Conservation (phyloP, 257 asterid species). For the Solanum appendiculatum region DNA sequence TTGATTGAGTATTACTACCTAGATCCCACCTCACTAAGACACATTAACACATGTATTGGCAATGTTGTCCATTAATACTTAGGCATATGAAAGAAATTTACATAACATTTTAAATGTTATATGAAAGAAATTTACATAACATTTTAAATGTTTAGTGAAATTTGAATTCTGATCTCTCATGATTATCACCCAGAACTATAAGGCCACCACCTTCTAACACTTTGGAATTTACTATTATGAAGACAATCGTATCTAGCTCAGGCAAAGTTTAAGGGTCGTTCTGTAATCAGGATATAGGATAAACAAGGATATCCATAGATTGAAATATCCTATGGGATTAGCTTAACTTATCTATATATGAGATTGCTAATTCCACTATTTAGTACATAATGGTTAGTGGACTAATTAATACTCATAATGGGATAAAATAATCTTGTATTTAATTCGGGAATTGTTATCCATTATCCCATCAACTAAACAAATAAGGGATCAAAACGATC, state of each 20-base stretch:
- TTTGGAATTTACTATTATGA: background rate
- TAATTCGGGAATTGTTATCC: background rate
- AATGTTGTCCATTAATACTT: background rate
- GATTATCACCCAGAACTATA: too few species aligned
- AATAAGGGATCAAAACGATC: background rate
- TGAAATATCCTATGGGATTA: background rate
- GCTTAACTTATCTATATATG: background rate
- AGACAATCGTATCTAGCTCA: background rate
- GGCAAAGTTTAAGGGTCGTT: too few species aligned
- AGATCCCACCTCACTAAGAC: background rate
- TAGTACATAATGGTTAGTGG: background rate
- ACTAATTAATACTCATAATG: background rate
- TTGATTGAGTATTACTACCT: background rate
- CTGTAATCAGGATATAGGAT: too few species aligned
- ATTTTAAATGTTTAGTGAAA: too few species aligned
- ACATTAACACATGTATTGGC: background rate
- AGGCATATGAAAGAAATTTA: background rate
- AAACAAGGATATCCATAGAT: background rate
- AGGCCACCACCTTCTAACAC: too few species aligned
- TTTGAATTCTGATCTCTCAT: background rate
- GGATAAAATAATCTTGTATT: too few species aligned
- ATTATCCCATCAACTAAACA: background rate
- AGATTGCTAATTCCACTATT: too few species aligned
- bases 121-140: background rate
- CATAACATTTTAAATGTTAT: accelerated